Evolutionary conservation across 2,329 filamentous ascomycete species (phyloP).

Genomic region (Paramyrothecium sp.): DNA sequence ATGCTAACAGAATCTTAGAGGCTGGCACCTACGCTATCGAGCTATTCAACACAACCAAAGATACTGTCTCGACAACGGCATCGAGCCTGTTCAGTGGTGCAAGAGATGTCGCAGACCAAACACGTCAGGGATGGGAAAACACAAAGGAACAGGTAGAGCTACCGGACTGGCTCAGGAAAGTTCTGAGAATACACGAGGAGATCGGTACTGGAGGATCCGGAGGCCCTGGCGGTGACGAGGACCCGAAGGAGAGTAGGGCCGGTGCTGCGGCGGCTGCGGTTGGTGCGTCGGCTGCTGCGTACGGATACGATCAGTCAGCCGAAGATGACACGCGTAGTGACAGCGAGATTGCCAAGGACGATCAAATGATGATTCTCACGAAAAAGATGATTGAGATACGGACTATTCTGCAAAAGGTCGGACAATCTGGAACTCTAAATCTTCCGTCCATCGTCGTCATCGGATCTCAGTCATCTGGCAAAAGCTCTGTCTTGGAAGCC

Average conservation of each 20-base stretch:
- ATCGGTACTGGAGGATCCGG: slow-evolving; percentile 50
- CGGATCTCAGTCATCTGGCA: slow-evolving; percentile 95
- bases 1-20: slow-evolving; percentile 36
- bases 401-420: slow-evolving; percentile 85
- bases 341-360: slow-evolving; percentile 75
- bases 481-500: slow-evolving; percentile 94
- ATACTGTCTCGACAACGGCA: slow-evolving; percentile 68
- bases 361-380: slow-evolving; percentile 99
- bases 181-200: slow-evolving; percentile 63
- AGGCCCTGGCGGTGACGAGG: slow-evolving; percentile 44
- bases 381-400: slow-evolving; percentile 99
- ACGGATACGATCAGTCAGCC: slow-evolving; percentile 70
- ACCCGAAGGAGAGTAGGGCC: slow-evolving; percentile 59
- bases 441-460: slow-evolving; percentile 99
- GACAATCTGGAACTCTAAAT: slow-evolving; percentile 84
- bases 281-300: slow-evolving; percentile 73
- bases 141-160: slow-evolving; percentile 74
- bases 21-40: slow-evolving; percentile 55
- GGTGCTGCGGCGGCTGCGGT: slow-evolving; percentile 58
- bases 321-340: slow-evolving; percentile 62
- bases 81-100: slow-evolving; percentile 69
- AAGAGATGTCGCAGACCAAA: slow-evolving; percentile 75
- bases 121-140: slow-evolving; percentile 75
- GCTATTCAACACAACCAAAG: slow-evolving; percentile 69
- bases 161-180: slow-evolving; percentile 75